A percentile compares a stretch with the other conserved stretches of the same genome.
Evolutionary conservation across 73 alveolate genomes (phyloP).

Genomic region (Uronychia binucleata): DNA sequence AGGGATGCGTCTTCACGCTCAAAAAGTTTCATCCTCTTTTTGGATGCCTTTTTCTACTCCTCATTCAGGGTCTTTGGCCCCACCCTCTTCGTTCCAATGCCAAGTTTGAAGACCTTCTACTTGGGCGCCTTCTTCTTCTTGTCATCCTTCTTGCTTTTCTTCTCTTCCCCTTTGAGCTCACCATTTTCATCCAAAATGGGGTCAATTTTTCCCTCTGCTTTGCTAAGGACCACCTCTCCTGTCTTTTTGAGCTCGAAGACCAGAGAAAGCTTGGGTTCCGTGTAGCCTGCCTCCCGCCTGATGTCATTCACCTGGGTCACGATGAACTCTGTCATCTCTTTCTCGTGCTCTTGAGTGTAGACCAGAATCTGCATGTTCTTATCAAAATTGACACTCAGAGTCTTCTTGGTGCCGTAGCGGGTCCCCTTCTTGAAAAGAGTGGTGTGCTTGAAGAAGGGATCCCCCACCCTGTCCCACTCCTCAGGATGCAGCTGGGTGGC

Average conservation of each 20-base stretch:
- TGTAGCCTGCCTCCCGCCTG: background rate
- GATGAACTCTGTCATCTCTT: background rate
- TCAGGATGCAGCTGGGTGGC: conserved; percentile 9
- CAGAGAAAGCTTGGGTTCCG: background rate
- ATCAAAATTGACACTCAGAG: background rate
- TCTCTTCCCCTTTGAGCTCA: background rate
- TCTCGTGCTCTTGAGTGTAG: background rate
- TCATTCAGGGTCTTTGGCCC: conserved; percentile 9
- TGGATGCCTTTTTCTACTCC: conserved; percentile 12
- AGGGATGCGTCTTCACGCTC: conserved; percentile 37
- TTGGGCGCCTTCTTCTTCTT: background rate
- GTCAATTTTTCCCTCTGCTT: background rate
- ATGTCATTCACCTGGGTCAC: background rate
- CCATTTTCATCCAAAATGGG: background rate
- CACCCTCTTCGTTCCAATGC: too few species aligned
- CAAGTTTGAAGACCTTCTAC: background rate
- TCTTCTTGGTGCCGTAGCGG: background rate
- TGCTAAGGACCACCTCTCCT: background rate
- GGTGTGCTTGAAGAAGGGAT: background rate
- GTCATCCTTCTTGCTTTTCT: background rate
- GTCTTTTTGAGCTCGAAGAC: background rate
- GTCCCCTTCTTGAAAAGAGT: background rate
- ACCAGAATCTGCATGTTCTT: background rate
- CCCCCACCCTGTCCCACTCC: background rate
- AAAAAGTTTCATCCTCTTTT: conserved; percentile 10